Evolutionary conservation across 2,329 filamentous ascomycete genomes (phyloP).

Genomic region (Penicillium sclerotigenum): DNA sequence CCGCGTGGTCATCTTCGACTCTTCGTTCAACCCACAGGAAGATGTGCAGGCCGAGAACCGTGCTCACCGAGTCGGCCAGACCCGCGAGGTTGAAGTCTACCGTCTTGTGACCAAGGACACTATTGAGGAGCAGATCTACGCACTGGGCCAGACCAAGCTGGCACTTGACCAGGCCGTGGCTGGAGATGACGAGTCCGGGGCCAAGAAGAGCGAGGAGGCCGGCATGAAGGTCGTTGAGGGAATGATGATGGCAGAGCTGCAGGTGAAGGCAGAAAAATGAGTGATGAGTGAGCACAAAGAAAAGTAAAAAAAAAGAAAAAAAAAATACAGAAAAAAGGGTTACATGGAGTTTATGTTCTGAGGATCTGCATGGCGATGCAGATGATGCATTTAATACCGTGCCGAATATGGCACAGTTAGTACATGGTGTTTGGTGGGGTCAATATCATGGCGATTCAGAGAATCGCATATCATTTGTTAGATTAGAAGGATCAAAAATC

Average conservation of each 20-base stretch:
- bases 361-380: conserved; percentile 8
- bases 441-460: conserved; percentile 3
- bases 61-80: conserved; percentile 91
- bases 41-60: conserved; percentile 98
- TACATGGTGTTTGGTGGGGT: conserved; percentile 4
- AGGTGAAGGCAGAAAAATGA: conserved; percentile 6
- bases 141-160: conserved; percentile 87
- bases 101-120: conserved; percentile 76
- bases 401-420: not conserved
- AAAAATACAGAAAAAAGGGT: not conserved
- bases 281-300: conserved; percentile 13
- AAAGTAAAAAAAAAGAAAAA: not conserved
- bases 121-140: conserved; percentile 90
- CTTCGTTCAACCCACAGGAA: conserved; percentile 95
- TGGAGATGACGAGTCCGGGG: conserved; percentile 55
- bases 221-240: conserved; percentile 50
- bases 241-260: conserved; percentile 47
- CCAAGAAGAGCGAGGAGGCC: conserved; percentile 49
- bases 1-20: conserved; percentile 96
- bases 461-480: not conserved
- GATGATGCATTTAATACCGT: not conserved
- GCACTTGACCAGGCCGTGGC: conserved; percentile 75
- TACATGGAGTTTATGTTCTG: not conserved
- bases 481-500: conserved; percentile 3
- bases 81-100: conserved; percentile 83